Percentiles rank a stretch among this genome's conserved stretches.
phyloP scores from a whole-genome alignment of 2,329 filamentous ascomycete species.

The Dothideomycetes sp. region DNA sequence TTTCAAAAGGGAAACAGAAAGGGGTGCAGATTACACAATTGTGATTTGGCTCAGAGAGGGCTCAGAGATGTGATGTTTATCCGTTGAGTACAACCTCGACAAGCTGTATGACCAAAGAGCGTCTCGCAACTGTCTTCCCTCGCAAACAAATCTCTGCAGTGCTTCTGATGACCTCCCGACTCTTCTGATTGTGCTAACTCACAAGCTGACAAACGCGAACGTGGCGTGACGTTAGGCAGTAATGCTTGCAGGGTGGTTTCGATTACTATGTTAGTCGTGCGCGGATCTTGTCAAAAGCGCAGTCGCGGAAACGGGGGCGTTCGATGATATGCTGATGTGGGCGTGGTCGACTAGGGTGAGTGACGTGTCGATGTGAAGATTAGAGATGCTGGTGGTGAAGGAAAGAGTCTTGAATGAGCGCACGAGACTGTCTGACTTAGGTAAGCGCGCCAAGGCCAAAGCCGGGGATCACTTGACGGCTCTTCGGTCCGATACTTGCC shows the following conservation, averaged over 20 bases:
- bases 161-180: background rate
- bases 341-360: too few relatives aligned
- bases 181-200: background rate
- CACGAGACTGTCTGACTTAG: background rate
- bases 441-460: background rate
- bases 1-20: background rate
- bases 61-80: background rate
- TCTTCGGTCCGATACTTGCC: too few relatives aligned
- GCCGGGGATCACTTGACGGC: too few relatives aligned
- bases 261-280: too few relatives aligned
- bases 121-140: background rate
- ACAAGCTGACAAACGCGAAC: background rate
- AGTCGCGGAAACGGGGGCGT: too few relatives aligned
- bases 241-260: too few relatives aligned
- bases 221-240: background rate
- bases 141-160: background rate
- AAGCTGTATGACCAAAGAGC: background rate
- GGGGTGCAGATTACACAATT: background rate
- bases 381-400: background rate
- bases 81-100: background rate
- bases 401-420: background rate
- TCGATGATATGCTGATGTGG: too few relatives aligned
- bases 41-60: background rate
- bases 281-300: too few relatives aligned
- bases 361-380: conserved; percentile 6